These are phyloP conservation scores for Elaeis guineensis DNA, from an alignment of 176 grass and related monocot species.

Conservation along the genomic window DNA sequence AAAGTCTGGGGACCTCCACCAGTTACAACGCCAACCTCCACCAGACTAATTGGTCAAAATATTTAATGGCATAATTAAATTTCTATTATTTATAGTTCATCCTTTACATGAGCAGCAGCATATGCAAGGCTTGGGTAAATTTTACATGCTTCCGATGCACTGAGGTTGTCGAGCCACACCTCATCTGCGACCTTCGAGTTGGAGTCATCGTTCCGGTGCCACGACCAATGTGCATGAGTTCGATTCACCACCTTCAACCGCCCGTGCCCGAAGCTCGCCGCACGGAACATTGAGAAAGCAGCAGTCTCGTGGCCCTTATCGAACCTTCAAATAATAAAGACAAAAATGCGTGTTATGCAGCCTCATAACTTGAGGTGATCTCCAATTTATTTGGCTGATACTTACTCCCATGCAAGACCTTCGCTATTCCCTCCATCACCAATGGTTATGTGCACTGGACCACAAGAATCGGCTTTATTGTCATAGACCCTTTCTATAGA, in stretches of 20 bases:
- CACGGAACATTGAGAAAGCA: constrained; percentile 41
- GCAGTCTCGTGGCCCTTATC: constrained; percentile 57
- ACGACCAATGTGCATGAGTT: constrained; percentile 66
- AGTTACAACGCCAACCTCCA: too few relatives aligned
- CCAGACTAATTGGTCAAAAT: too few relatives aligned
- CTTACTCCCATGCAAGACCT: constrained; percentile 86
- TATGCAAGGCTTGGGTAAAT: too few relatives aligned
- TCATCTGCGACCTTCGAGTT: constrained; percentile 48
- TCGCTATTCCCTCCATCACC: constrained; percentile 97
- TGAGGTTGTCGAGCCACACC: constrained; percentile 63
- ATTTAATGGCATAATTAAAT: too few relatives aligned
- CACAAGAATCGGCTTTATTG: constrained; percentile 47
- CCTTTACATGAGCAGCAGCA: too few relatives aligned
- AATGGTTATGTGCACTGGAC: constrained; percentile 78
- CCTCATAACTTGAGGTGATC: too few relatives aligned
- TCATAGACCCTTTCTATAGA: constrained; percentile 60
- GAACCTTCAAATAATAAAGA: constrained; percentile 28
- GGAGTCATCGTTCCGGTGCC: constrained; percentile 84
- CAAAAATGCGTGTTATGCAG: too few relatives aligned
- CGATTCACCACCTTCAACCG: constrained; percentile 53
- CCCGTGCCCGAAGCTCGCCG: constrained; percentile 89
- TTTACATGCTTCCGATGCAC: constrained; percentile 22
- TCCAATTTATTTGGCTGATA: not conserved
- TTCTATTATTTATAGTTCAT: too few relatives aligned
- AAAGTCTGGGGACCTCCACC: too few relatives aligned